These are phyloP conservation scores for Taphrina confusa DNA, from an alignment of 1,139 yeast species.

Conservation along the genomic window DNA sequence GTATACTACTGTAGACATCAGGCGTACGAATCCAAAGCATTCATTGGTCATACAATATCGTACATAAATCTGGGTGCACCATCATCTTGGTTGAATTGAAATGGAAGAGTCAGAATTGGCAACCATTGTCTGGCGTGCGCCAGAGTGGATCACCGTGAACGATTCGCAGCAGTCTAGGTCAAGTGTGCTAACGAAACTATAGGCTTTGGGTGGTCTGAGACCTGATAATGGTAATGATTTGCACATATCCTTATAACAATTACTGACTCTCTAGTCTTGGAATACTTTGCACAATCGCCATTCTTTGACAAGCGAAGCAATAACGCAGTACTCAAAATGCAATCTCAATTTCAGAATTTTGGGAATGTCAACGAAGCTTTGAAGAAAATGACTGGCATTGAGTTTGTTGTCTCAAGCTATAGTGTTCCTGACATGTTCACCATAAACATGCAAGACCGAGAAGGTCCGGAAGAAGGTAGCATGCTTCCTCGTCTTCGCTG, in stretches of 20 bases:
- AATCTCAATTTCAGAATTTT: constrained; percentile 77
- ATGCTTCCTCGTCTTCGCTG: neutral
- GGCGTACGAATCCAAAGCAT: too few species aligned
- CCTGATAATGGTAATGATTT: constrained; percentile 16
- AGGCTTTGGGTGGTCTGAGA: constrained; percentile 29
- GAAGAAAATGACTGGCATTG: constrained; percentile 78
- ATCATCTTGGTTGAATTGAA: too few species aligned
- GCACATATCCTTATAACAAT: neutral
- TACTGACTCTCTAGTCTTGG: constrained; percentile 53
- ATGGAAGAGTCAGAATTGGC: constrained; percentile 17
- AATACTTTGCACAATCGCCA: constrained; percentile 89
- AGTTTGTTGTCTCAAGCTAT: constrained; percentile 71
- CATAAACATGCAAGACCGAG: constrained; percentile 73
- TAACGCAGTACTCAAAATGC: constrained; percentile 94
- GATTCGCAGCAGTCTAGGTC: neutral
- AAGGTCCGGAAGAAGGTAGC: constrained; percentile 52
- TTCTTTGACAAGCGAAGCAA: constrained; percentile 92
- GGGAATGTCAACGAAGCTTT: constrained; percentile 56
- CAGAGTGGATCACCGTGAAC: constrained; percentile 29
- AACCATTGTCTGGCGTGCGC: constrained; percentile 32
- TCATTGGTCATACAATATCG: too few species aligned
- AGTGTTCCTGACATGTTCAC: constrained; percentile 94
- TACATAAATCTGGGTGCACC: too few species aligned
- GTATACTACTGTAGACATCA: too few species aligned
- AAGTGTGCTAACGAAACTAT: neutral